Conservation (phyloP, 2,329 filamentous ascomycete genomes). For the Aureobasidium sp. region DNA sequence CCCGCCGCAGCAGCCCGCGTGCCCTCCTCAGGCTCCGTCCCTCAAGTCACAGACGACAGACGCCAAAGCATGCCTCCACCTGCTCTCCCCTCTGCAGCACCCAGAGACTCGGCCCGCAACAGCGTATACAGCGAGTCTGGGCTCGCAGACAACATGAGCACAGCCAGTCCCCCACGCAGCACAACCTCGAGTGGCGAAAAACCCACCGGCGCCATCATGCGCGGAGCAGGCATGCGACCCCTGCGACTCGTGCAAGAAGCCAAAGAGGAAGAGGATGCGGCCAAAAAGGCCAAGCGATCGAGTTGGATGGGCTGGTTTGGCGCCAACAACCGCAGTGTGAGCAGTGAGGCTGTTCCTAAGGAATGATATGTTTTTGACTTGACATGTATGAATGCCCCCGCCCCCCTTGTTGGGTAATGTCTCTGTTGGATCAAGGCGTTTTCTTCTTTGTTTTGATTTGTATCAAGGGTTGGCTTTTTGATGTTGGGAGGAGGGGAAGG, state of each 20-base stretch:
- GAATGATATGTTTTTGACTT: not conserved
- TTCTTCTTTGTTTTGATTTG: not conserved
- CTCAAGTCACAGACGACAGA: slow-evolving; percentile 19
- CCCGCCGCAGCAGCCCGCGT: slow-evolving; percentile 41
- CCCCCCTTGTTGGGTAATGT: not conserved
- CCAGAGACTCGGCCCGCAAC: slow-evolving; percentile 23
- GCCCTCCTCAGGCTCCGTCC: slow-evolving; percentile 42
- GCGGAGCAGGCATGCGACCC: slow-evolving; percentile 66
- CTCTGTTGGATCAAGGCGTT: not conserved
- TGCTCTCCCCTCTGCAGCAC: not conserved
- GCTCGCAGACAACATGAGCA: slow-evolving; percentile 19
- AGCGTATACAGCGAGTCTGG: slow-evolving; percentile 25
- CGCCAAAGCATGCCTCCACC: slow-evolving; percentile 8
- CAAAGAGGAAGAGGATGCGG: slow-evolving; percentile 29
- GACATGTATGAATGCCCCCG: not conserved
- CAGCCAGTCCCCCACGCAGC: slow-evolving; percentile 49
- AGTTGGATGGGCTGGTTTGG: slow-evolving; percentile 42
- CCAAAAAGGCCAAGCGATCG: slow-evolving; percentile 36
- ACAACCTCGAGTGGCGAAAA: slow-evolving; percentile 31
- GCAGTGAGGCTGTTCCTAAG: slow-evolving; percentile 1
- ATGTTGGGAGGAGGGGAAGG: not conserved
- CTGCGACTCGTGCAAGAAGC: slow-evolving; percentile 79
- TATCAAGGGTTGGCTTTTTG: not conserved
- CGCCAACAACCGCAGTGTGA: not conserved
- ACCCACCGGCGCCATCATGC: slow-evolving; percentile 35